phyloP scores from a whole-genome alignment of 371 early-diverging fungal genomes.

The Actinomortierella wolfii region DNA sequence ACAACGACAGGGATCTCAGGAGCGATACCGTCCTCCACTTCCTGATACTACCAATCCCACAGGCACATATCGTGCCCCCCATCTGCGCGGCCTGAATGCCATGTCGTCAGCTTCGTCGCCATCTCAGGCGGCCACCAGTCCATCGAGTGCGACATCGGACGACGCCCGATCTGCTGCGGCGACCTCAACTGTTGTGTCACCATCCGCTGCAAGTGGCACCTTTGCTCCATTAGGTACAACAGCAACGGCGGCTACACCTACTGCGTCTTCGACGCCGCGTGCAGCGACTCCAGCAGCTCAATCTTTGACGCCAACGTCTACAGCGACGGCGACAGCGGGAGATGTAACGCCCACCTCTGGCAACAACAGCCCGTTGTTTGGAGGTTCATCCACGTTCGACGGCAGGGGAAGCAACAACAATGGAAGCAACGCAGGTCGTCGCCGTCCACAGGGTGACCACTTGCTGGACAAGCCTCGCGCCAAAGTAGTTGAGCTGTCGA shows the following conservation, averaged over 20 bases:
- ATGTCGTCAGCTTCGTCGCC: not conserved
- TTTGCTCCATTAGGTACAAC: too few species aligned
- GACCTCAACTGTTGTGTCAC: not conserved
- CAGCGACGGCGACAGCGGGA: too few species aligned
- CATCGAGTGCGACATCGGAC: too few species aligned
- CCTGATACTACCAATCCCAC: constrained; percentile 21
- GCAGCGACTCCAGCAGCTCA: constrained; percentile 4
- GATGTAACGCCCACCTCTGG: too few species aligned
- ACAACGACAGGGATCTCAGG: constrained; percentile 17
- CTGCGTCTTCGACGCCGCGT: too few species aligned
- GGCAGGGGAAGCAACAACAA: too few species aligned
- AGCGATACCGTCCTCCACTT: constrained; percentile 17
- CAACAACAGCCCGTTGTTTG: too few species aligned
- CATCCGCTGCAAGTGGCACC: constrained; percentile 3
- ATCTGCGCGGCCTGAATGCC: constrained; percentile 15
- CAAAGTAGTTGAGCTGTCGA: constrained; percentile 66
- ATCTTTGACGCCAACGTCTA: not conserved
- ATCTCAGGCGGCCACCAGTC: too few species aligned
- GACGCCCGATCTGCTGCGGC: constrained; percentile 3
- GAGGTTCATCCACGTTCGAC: too few species aligned
- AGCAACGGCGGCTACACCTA: constrained; percentile 6
- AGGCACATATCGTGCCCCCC: constrained; percentile 38
- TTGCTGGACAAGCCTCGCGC: constrained; percentile 63
- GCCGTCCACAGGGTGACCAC: too few species aligned
- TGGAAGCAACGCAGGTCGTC: too few species aligned